Base-by-base conservation (phyloP, 352 stramenopile species). In the Globisporangium canariense region DNA sequence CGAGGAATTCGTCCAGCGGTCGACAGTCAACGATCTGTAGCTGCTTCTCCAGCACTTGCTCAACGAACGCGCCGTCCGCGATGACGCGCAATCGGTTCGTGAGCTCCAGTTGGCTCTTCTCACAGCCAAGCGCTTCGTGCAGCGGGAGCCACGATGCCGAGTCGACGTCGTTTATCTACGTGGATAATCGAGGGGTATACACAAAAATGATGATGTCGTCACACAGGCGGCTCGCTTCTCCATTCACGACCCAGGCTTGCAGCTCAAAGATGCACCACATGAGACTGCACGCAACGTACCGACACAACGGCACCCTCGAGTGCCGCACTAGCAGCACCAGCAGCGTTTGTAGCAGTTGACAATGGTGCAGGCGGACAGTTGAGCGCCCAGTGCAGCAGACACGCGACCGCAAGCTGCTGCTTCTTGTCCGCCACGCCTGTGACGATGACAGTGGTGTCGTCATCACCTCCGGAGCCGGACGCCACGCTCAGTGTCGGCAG, bases 21-120 rank as follows among this genome's bases (percentile, higher is more conserved):
- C 82, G 75, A 30, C 78, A 87, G 49, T 91, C 82, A 34, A 89
- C 43, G 20, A 89, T 63, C 57, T 88, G 78, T 18, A 71, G 58
- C 32, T 76, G 57, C 30, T 73, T 61, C 22, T 75, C 58, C n/a
- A 75, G 45, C 54, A 78, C 60, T 14, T 70, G 43, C n/a, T 71
- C 58, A 3, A 74, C 57, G 32, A 89, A 76, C 25, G 49, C 57
- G 36, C 46, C 36, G 52, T 62, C 51, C 11, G 65, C 38, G 30
- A 83, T 32, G 20, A 77, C 63, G 56, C 56, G 67, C 55, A 82
- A 58, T 16, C 14, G 45, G 2, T 76, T 54, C 5, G 67, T 64
- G 28, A 59, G 55, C 28, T 75, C 66, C 18, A 83, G 61, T 28
- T 69, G 64, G 50, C 34, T 68, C 52, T 78, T 76, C 18, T 77